These are phyloP conservation scores for Sonneratia caseolaris DNA, from an alignment of 345 rosid genomes.

Conservation along the genomic window DNA sequence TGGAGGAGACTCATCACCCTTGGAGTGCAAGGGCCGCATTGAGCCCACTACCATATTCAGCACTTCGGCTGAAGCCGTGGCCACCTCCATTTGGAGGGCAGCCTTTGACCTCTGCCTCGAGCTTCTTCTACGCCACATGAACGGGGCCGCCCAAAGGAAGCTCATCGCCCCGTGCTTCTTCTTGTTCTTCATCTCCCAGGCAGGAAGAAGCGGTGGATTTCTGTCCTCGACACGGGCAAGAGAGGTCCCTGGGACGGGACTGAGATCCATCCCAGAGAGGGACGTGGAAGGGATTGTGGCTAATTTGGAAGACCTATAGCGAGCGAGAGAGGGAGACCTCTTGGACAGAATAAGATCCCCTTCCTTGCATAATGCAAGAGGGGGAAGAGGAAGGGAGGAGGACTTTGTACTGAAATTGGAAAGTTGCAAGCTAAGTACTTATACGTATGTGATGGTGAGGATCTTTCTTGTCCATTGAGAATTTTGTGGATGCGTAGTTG, in stretches of 20 bases:
- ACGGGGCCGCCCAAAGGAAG: constrained; percentile 32
- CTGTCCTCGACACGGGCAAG: constrained; percentile 5
- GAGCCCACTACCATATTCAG: constrained; percentile 41
- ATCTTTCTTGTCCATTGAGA: no score
- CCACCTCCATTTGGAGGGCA: constrained; percentile 12
- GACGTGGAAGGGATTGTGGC: background rate
- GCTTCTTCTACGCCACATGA: constrained; percentile 25
- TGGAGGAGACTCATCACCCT: constrained; percentile 23
- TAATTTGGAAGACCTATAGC: no score
- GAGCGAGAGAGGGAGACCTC: no score
- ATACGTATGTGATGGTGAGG: no score
- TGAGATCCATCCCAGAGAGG: no score
- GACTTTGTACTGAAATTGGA: no score
- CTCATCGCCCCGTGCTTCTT: constrained; percentile 28
- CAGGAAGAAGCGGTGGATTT: constrained; percentile 2
- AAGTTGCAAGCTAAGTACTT: no score
- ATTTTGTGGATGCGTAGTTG: no score
- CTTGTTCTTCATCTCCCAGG: constrained; percentile 14
- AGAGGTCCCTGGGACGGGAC: background rate
- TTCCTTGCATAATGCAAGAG: no score
- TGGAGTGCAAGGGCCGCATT: constrained; percentile 32
- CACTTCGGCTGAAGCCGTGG: constrained; percentile 2
- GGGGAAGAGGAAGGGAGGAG: no score
- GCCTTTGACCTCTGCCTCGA: constrained; percentile 20
- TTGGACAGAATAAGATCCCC: no score